These are phyloP conservation scores for Lachnellula hyalina DNA, from an alignment of 2,329 filamentous ascomycete species.

Conservation along the genomic window DNA sequence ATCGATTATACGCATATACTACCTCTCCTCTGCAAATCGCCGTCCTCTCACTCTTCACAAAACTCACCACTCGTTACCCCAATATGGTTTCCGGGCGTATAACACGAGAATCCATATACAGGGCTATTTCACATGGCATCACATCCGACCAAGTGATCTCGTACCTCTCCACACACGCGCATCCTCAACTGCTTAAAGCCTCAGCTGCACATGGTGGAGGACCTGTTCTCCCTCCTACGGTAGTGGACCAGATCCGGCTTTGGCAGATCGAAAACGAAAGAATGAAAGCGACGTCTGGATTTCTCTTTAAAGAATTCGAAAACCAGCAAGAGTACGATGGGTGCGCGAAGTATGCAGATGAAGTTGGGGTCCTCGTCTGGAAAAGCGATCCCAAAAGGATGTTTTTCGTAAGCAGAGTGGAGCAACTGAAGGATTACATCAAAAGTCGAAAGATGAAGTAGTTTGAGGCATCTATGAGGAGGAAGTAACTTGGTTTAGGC, in stretches of 20 bases:
- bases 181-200: constrained; percentile 78
- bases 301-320: constrained; percentile 84
- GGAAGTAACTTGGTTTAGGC: constrained; percentile 67
- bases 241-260: constrained; percentile 93
- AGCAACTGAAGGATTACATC: constrained; percentile 80
- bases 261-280: constrained; percentile 98
- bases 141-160: constrained; percentile 92
- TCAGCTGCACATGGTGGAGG: constrained; percentile 28
- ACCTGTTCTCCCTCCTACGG: constrained; percentile 84
- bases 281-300: constrained; percentile 79
- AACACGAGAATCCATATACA: constrained; percentile 80
- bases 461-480: constrained; percentile 1
- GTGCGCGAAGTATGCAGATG: constrained; percentile 73
- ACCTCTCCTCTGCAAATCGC: constrained; percentile 90
- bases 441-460: constrained; percentile 54
- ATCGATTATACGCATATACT: constrained; percentile 95
- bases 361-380: constrained; percentile 87
- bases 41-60: constrained; percentile 83
- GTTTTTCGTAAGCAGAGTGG: constrained; percentile 89
- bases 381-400: constrained; percentile 71
- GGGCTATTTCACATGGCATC: constrained; percentile 85
- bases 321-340: constrained; percentile 64
- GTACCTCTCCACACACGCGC: constrained; percentile 86
- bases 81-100: constrained; percentile 92
- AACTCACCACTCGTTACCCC: constrained; percentile 83